Base-by-base conservation (phyloP, 2,329 filamentous ascomycete species). In the Aspergillus luchuensis region DNA sequence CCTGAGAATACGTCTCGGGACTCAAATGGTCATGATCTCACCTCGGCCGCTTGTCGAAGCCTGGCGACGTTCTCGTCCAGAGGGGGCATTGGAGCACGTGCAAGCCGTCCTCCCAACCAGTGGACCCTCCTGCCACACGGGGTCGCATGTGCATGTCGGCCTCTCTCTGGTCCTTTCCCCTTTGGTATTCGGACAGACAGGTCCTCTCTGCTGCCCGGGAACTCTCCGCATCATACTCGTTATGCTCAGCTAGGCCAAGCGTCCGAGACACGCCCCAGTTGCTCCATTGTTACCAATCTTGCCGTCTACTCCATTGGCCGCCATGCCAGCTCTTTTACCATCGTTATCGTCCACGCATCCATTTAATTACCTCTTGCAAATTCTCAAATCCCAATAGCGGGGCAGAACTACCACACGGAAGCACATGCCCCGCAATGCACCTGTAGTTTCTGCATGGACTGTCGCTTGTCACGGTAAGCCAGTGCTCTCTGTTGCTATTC, bases 81-180 rank as follows among this genome's bases (percentile, higher is more conserved):
- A 59, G 52, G 39, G 28, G 59, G 62, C 52, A 63, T 63, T 45
- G 41, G 53, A 59, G 62, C 62, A 63, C 62, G 62, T 63, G 62
- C 59, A 36, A 39, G 30, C 33, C 43, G 38, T 54, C 21, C 17
- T 53, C 48, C 25, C 56, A 49, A 38, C 38, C 39, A 63, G 59
- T 63, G 62, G 62, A 50, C 57, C 50, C 54, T 48, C 49, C 15
- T 23, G 38, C 38, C 38, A 47, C 38, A 36, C 33, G 50, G 38
- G 39, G 52, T 30, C 21, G 36, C 36, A 30, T 55, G 53, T 43
- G 25, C 53, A 47, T 33, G 53, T 56, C 38, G 25, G 25, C 25
- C 39, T 41, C 28, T 28, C 47, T 17, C 28, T 5, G 30, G 17
- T 47, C 30, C 38, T 23, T 19, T 13, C 38, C 15, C 33, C 33